phyloP scores from a whole-genome alignment of 2,329 filamentous ascomycete genomes.

The Proliferodiscus dingleyae region DNA sequence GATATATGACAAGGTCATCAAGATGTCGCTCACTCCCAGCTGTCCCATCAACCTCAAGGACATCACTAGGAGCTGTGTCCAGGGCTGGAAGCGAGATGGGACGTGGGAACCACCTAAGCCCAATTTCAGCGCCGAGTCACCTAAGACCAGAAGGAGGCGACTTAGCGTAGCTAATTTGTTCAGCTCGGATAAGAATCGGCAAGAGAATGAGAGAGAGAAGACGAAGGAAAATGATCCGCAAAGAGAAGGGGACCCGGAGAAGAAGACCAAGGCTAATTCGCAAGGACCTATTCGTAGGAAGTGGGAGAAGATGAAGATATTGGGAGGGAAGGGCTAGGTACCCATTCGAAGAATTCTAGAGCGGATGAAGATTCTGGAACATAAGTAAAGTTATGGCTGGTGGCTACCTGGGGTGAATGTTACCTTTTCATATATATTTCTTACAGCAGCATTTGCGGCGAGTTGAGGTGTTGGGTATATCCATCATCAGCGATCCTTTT shows the following conservation, averaged over 20 bases:
- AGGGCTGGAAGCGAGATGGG: constrained; percentile 88
- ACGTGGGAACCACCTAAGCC: constrained; percentile 78
- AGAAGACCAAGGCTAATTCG: constrained; percentile 8
- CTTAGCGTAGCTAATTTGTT: constrained; percentile 28
- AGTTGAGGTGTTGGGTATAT: constrained; percentile 8
- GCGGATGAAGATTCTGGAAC: no score
- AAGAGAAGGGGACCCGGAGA: constrained; percentile 4
- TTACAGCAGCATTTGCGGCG: not conserved
- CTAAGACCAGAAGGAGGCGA: constrained; percentile 22
- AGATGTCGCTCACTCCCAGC: constrained; percentile 73
- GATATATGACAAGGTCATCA: constrained; percentile 85
- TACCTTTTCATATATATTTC: not conserved
- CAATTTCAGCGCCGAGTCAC: constrained; percentile 39
- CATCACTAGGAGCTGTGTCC: constrained; percentile 74
- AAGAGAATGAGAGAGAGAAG: not conserved
- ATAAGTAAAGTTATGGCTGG: not conserved
- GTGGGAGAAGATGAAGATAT: constrained; percentile 8
- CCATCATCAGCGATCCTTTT: constrained; percentile 5
- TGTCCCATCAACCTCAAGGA: constrained; percentile 85
- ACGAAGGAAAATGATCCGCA: constrained; percentile 6
- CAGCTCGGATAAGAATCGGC: constrained; percentile 16
- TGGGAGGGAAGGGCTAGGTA: not conserved
- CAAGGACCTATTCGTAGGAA: constrained; percentile 21
- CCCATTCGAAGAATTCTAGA: not conserved
- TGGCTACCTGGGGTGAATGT: not conserved